A percentile compares a stretch with the other conserved stretches of the same genome.
Evolutionary conservation across 345 rosid species (phyloP).

Genomic region (Sisymbrium altissimum): DNA sequence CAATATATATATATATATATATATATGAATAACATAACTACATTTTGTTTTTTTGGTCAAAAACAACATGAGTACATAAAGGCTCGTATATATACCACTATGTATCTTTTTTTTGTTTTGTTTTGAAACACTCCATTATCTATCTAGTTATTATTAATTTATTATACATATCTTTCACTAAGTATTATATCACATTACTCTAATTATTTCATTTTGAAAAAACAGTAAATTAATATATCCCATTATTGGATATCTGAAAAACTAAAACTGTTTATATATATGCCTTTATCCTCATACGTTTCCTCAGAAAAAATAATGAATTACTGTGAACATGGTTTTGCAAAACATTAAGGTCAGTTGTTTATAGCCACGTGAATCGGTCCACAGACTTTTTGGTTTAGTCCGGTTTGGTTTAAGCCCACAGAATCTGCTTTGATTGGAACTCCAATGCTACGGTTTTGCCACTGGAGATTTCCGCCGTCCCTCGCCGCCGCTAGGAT

Average conservation of each 20-base stretch:
- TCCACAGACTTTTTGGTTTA: constrained; percentile 3
- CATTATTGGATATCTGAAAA: neutral
- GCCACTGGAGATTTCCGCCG: constrained; percentile 36
- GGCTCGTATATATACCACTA: too few relatives aligned
- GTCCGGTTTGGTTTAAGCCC: constrained; percentile 18
- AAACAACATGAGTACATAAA: too few relatives aligned
- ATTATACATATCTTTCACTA: neutral
- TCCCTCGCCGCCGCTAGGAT: constrained; percentile 34
- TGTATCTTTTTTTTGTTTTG: too few relatives aligned
- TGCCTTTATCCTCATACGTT: neutral
- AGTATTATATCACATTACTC: neutral
- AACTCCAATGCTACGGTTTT: constrained; percentile 20
- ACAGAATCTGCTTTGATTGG: neutral
- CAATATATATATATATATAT: too few relatives aligned
- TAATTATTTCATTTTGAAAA: neutral
- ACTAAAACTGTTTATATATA: neutral
- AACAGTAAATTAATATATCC: neutral
- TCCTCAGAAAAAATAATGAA: neutral
- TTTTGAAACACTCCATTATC: too few relatives aligned
- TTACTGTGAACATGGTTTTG: neutral
- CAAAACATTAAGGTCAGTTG: neutral
- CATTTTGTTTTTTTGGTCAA: too few relatives aligned
- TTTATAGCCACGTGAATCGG: neutral
- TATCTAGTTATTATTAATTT: neutral
- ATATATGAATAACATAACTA: neutral